Base-by-base conservation (phyloP, 306 rosid species). In the Acacia crassicarpa region DNA sequence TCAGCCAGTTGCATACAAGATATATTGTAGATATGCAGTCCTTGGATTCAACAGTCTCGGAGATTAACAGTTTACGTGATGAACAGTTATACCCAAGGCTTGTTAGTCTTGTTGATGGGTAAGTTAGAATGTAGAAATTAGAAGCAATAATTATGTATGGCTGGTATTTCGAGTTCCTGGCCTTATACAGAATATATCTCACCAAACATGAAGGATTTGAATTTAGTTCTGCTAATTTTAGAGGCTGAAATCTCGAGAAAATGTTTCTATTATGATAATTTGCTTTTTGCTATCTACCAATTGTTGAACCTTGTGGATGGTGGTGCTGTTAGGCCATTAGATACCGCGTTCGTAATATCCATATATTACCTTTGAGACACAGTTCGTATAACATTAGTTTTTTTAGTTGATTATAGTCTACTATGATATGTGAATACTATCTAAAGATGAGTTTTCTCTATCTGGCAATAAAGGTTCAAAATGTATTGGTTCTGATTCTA, bases 1-100 rank as follows among this genome's bases (percentile, higher is more conserved):
- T 96, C 68, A 96, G 97, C 83, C 98, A 89, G 85, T 90, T 96
- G 87, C 99, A 93, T 79, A 96, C 99, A 20, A 89, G 98, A 88
- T 96, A 96, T 86, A 96, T 93, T 78, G 99, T 96, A 53, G 99
- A 96, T 84, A 93, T 96, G 97, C 99, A 96, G 82, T 91, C 99
- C 87, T 77, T 96, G 99, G 99, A 96, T 84, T 96, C 99, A 44
- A 96, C 99, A 15, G 97, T 96, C 59, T 84, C 91, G 3, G 99
- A 96, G 93, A 96, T 96, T 81, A 92, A 86, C 82, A 92, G 94
- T 2, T 85, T 96, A 86, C 93, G 99, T 25, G 98, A 96, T 48
- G 85, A 92, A 20, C 99, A 87, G 83, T 80, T 96, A 81, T 91
- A 90, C 87, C 97, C 97, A 33, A 91, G 88, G 79, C 98, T 96